Evolutionary conservation across 208 protist species (phyloP), one percentile per base, ranked within the genome.

Genomic region (Wallacemonas rigidus): DNA sequence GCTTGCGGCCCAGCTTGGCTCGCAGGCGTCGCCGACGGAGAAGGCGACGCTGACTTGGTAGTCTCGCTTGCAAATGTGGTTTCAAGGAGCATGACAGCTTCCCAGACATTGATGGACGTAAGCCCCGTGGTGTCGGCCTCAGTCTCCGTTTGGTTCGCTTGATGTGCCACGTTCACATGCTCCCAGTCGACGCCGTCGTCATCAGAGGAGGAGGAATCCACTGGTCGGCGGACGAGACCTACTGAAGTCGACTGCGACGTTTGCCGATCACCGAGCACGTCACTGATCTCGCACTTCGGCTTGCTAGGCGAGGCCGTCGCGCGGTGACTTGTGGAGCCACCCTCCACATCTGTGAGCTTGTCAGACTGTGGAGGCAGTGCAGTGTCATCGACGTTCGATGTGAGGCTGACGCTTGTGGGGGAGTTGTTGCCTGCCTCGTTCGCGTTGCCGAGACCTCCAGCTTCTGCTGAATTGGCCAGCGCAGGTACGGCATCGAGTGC

Each of bases 1-100:
- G 26, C 26, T 26, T 26, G 26, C 26, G 26, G 26, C 26, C 26
- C 26, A 26, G 26, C 26, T 26, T 2, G 43, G 2, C 48, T 77
- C 77, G 40, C 12, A 12, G 45, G 8, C 45, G 45, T 50, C 45
- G 45, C 12, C 45, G 45, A 50, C 45, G 45, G 6, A 0, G 45
- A 12, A 6, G 58, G 71, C 1, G 70, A 41, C 43, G 40, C 51
- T 26, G 26, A 26, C 54, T 62, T 58, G 61, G 15, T 68, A 1
- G 61, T 56, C 54, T 82, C 78, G 15, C 71, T 57, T n/a, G 77
- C 69, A 4, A 80, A 14, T 45, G 71, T 71, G 51, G 73, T 62
- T 35, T 80, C 68, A 0, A 76, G 72, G 2, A 76, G 44, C 2
- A 71, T 41, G 2, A 76, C 41, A 1, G 72, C 72, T 41, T 76